Evolutionary conservation across 257 asterid genomes (phyloP).

Genomic region (Plantago ovata): DNA sequence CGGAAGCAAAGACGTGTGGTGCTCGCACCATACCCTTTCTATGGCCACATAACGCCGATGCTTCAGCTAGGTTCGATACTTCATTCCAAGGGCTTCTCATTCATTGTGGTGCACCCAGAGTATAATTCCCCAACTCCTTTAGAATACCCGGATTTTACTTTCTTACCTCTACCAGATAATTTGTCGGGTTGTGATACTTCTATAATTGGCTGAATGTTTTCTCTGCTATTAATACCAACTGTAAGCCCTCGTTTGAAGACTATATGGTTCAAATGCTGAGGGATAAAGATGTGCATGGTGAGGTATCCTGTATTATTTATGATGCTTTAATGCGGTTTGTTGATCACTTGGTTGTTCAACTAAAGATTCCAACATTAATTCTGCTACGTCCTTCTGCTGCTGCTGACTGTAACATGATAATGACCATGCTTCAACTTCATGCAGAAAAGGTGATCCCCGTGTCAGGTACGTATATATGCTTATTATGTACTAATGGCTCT

Average conservation of each 20-base stretch:
- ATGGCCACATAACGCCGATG: conserved; percentile 55
- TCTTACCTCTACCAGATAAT: conserved; percentile 24
- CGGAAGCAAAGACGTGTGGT: conserved; percentile 8
- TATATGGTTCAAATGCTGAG: conserved; percentile 24
- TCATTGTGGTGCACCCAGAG: conserved; percentile 41
- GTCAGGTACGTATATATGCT: conserved; percentile 31
- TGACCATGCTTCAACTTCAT: conserved; percentile 20
- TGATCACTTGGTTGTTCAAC: conserved; percentile 21
- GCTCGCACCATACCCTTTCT: conserved; percentile 39
- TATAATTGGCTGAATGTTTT: conserved; percentile 10
- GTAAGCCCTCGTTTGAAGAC: conserved; percentile 27
- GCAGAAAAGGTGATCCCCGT: conserved; percentile 26
- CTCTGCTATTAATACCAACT: conserved; percentile 26
- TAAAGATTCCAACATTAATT: conserved; percentile 39
- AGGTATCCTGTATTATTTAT: conserved; percentile 32
- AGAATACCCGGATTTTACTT: conserved; percentile 35
- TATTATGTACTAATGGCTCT: too few relatives aligned
- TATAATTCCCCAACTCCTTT: conserved; percentile 40
- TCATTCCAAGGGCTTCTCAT: conserved; percentile 43
- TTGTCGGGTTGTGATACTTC: conserved; percentile 11
- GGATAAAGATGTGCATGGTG: conserved; percentile 1
- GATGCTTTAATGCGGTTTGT: conserved; percentile 39
- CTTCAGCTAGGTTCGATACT: conserved; percentile 37
- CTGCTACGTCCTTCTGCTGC: conserved; percentile 34
- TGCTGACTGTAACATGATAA: conserved; percentile 22